Evolutionary conservation across 1,284 basidiomycete species (phyloP), one percentile per base, ranked within the genome.

Genomic region (Trametes versicolor): DNA sequence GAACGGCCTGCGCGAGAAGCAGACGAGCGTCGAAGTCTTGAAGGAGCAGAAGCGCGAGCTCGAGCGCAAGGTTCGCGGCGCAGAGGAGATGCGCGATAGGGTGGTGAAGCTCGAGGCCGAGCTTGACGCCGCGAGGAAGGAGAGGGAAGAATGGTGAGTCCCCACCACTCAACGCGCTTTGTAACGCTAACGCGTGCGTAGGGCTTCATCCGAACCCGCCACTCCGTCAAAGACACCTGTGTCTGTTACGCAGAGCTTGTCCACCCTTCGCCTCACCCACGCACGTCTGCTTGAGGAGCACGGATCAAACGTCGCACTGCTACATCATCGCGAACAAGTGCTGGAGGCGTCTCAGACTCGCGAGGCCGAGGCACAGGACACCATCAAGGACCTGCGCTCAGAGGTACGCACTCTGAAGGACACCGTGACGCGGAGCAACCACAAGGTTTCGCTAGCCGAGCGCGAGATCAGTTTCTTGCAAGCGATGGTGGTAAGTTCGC

Each of bases 31-130:
- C 8, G 91, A 93, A 68, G 87, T 94, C 0, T 74, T 95, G 49
- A 82, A 85, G 55, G 93, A 94, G 74, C 89, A 94, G 76, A 93
- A 93, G 69, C 81, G 87, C 15, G 81, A 83, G 0, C 76, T 94
- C 48, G 88, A 93, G 72, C 75, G 78, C 21, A 90, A 86, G 70
- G 74, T 90, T 7, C 74, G 72, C 15, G 79, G 78, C 1, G 76
- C 86, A 41, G 89, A 92, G 10, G 83, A 84, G 41, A 73, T 92
- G 60, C 80, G 89, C 17, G 83, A 85, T 68, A 81, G 82, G 70
- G 82, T 90, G 0, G 84, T 85, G 2, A 78, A 78, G 51, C 75
- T 91, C 32, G 88, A 92, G 70, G 86, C 83, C 0, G 89, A 92
- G 70, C 76, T 91, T 7, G 86, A 89, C 29, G 86, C 85, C 0